Evolutionary conservation across 805 yeast genomes (phyloP), one percentile per base, ranked within the genome.

Genomic region (Dipodascopsis uninucleata): DNA sequence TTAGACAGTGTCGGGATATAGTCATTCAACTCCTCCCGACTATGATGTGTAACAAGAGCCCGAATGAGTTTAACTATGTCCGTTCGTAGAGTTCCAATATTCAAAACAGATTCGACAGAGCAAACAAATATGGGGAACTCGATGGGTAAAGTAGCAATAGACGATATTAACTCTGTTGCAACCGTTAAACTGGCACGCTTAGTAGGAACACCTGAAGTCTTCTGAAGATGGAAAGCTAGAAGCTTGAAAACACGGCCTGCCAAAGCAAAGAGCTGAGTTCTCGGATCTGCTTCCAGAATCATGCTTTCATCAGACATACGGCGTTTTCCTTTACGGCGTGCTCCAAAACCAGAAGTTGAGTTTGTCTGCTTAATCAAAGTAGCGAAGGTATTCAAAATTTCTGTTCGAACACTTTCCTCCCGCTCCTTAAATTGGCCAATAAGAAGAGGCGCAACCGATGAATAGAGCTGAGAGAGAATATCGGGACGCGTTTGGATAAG

Each of bases 371-470:
- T 44, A 37, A 78, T 66, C 4, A 79, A 61, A 1, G 57, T 55
- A 4, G 70, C 67, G 28, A 78, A 52, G 1, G 81, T 62, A 14
- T 64, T 65, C 28, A 81, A 59, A 1, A 76, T 66, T 45, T 76
- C 79, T 32, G 67, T 63, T 1, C 77, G 69, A 0, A 81, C 87
- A 17, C 71, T 61, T 5, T 71, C 73, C 33, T 63, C 67, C 10
- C 61, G 49, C 36, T 63, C 67, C 10, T 32, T 24, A 6, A 60
- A 43, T n/a, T 47, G 76, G 70, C 25, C 66, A 53, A 61, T 77
- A 81, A 31, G 66, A 58, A 20, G 74, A 43, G 32, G 69, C 61
- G 74, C 55, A 3, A 77, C 47, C 4, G 50, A 23, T 6, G 52
- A 33, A 39, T 55, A 61, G 16, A 61, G 46, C 8, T 31, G 28